Evolutionary conservation across 495 filamentous ascomycete genomes (phyloP).

Genomic region (Pseudomonodictys pantanalensis): DNA sequence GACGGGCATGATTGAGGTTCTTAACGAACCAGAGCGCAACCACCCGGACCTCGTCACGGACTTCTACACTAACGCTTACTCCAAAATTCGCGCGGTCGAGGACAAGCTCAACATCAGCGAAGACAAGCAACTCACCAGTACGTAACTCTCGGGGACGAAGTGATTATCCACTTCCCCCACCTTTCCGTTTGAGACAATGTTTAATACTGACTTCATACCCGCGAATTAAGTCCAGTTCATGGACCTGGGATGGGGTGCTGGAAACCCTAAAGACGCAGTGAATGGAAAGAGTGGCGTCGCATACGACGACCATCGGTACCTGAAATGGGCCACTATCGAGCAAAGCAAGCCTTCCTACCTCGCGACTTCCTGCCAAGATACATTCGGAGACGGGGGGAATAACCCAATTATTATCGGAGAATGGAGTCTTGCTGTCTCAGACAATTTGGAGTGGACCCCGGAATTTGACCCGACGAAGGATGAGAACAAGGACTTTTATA

Average conservation of each 20-base stretch:
- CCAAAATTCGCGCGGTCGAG: conserved; percentile 49
- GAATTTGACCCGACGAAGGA: conserved; percentile 45
- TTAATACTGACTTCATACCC: too few species aligned
- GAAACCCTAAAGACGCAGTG: conserved; percentile 48
- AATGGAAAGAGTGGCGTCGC: conserved; percentile 44
- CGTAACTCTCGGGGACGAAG: too few species aligned
- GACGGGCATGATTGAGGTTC: conserved; percentile 59
- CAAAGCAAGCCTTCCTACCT: conserved; percentile 50
- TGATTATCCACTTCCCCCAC: too few species aligned
- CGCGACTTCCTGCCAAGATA: conserved; percentile 49
- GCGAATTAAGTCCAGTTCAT: conserved; percentile 63
- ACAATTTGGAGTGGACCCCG: conserved; percentile 45
- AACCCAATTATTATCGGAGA: conserved; percentile 56
- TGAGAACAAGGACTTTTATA: conserved; percentile 53
- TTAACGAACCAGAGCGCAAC: conserved; percentile 56
- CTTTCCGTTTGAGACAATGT: too few species aligned
- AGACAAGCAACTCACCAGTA: conserved; percentile 48
- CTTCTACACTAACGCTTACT: conserved; percentile 52
- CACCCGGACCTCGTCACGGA: conserved; percentile 39
- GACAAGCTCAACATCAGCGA: conserved; percentile 38
- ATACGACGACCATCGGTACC: conserved; percentile 56
- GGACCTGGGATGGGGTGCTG: conserved; percentile 52
- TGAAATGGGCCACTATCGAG: conserved; percentile 51
- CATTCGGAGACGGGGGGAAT: conserved; percentile 45
- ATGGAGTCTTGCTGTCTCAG: conserved; percentile 52